Evolutionary conservation across 1,139 yeast species (phyloP).

Genomic region (Candida albicans): DNA sequence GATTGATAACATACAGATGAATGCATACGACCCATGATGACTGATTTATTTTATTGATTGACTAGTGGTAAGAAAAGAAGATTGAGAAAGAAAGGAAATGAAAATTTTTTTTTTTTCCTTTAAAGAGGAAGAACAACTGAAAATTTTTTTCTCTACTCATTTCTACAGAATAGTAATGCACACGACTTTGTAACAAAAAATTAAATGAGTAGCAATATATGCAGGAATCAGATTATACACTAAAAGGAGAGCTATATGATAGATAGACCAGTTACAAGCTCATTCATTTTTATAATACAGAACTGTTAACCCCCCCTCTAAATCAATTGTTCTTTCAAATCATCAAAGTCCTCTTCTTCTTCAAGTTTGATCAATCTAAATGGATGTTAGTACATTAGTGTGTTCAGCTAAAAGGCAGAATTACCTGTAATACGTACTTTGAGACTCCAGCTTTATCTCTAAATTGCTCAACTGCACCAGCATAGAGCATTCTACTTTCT

Average conservation of each 20-base stretch:
- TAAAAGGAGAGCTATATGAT: not conserved
- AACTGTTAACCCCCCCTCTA: not conserved
- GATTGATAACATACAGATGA: slow-evolving; percentile 60
- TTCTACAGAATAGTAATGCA: slow-evolving; percentile 3
- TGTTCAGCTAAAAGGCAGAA: no score
- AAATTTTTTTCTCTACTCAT: slow-evolving; percentile 7
- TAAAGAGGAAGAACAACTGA: not conserved
- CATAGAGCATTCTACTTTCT: slow-evolving; percentile 80
- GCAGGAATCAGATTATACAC: slow-evolving; percentile 1
- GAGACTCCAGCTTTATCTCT: slow-evolving; percentile 77
- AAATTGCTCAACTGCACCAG: slow-evolving; percentile 82
- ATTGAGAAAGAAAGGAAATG: slow-evolving; percentile 12
- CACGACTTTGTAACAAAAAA: slow-evolving; percentile 11
- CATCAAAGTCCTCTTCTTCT: slow-evolving; percentile 65
- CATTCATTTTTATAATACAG: not conserved
- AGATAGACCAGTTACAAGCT: not conserved
- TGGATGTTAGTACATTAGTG: slow-evolving; percentile 24
- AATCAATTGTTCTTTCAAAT: slow-evolving; percentile 31
- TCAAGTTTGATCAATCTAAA: slow-evolving; percentile 49
- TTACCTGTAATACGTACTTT: slow-evolving; percentile 40
- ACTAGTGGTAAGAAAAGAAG: slow-evolving; percentile 14
- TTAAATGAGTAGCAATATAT: not conserved
- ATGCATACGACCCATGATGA: slow-evolving; percentile 81
- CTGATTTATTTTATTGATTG: slow-evolving; percentile 31
- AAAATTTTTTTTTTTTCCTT: slow-evolving; percentile 16